Base-by-base conservation (phyloP, 768 basidiomycete genomes). In the Rhodotorula sphaerocarpa region DNA sequence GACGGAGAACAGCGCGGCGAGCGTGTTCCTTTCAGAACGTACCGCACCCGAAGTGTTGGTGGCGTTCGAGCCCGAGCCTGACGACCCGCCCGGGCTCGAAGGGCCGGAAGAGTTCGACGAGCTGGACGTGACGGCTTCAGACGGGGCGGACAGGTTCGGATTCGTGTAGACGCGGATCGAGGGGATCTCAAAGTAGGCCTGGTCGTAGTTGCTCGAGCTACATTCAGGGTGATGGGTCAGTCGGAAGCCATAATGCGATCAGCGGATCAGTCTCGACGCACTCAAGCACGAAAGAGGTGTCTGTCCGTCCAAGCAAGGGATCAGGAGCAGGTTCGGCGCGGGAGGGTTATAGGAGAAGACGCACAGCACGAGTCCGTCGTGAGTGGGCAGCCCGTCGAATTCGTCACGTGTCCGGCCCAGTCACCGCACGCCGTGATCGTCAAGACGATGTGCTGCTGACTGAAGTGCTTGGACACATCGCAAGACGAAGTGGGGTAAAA, bases 141-240 rank as follows among this genome's bases (percentile, higher is more conserved):
- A 57, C 10, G 47, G 21, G 12, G 57, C 57, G 10, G 57, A 28
- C 5, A 12, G 28, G 57, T 57, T 47, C 27, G 59, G 30, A 33
- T 65, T 42, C 46, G 25, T 33, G 54, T 59, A 84, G 23, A 84
- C 82, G 25, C 83, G 82, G 42, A 86, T 78, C 33, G 79, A 83
- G 15, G 79, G 78, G 54, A 89, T 79, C 72, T 88, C 86, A 68
- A 88, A 90, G 76, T 83, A 86, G 2, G 85, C 85, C 42, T 77
- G 79, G 71, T 81, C 78, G 73, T 83, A 87, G 68, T 79, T 80
- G 27, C 81, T 79, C 5, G 81, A 72, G 12, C 62, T 63, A 31
- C 34, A 39, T 1, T 27, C 28, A 28, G 12, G 31, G 16, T 2
- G 7, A 3, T 9, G 11, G n/a, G 5, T 20, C 7, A 7, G 53